These are phyloP conservation scores for Candida ovalis DNA, from an alignment of 805 yeast species.

Conservation along the genomic window DNA sequence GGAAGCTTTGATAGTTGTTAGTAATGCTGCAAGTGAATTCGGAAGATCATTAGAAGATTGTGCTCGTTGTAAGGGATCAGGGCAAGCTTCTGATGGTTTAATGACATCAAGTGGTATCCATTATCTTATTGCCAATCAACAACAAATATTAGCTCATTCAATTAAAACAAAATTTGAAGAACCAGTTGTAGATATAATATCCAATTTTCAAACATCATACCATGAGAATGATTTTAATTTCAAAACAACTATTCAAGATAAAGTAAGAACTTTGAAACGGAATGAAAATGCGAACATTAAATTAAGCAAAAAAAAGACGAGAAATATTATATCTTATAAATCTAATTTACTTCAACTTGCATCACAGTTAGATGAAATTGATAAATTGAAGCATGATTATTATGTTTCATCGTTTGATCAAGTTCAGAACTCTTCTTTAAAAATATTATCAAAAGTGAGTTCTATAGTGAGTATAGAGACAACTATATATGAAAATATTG, in stretches of 20 bases:
- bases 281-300: constrained; percentile 61
- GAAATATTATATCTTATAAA: constrained; percentile 67
- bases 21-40: constrained; percentile 64
- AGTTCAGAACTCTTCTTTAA: constrained; percentile 58
- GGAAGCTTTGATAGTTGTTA: constrained; percentile 41
- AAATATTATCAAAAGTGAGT: constrained; percentile 53
- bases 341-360: constrained; percentile 65
- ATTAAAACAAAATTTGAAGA: constrained; percentile 51
- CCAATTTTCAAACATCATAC: constrained; percentile 41
- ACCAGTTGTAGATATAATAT: constrained; percentile 46
- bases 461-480: constrained; percentile 73
- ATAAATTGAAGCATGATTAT: constrained; percentile 68
- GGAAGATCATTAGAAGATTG: constrained; percentile 66
- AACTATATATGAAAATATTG: constrained; percentile 75
- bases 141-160: constrained; percentile 60
- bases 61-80: constrained; percentile 61
- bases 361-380: constrained; percentile 73
- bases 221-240: constrained; percentile 49
- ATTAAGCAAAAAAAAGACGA: constrained; percentile 53
- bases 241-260: constrained; percentile 47
- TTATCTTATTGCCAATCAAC: constrained; percentile 71
- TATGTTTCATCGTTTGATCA: constrained; percentile 59
- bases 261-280: constrained; percentile 48
- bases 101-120: constrained; percentile 75
- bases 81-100: constrained; percentile 57